Evolutionary conservation across 129 eudicot genomes (phyloP), one percentile per base, ranked within the genome.

Genomic region (Oenanthe sinensis): DNA sequence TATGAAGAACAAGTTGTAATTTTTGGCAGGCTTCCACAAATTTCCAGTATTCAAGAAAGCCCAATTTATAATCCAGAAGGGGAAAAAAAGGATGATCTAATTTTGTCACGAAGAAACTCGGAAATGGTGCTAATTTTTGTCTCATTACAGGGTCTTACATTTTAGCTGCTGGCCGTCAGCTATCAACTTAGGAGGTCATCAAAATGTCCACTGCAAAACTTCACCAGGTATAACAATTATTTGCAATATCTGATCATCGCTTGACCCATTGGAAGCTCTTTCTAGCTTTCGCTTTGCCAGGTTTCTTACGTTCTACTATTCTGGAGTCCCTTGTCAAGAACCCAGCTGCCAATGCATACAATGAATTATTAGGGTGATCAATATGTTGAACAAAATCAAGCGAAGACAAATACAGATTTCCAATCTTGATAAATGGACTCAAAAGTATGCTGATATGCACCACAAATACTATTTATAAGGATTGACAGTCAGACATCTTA

Each of bases 211-310:
- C 54, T 45, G 4, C 54, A 73, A 73, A 45, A 73, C 10, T 44
- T 22, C 12, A 30, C 4, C 8, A 74, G 39, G 47, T 20, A 24
- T 43, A 46, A n/a, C 40, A 74, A 24, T 74, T 46, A 46, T 30
- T 46, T 26, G 60, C 22, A 22, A 46, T 19, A 15, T 46, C 13
- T 28, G 60, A 77, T 83, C 74, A 93, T 82, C 98, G 97, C 86
- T 93, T 93, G 88, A 93, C 98, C 98, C 98, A 93, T 75, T 91
- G 97, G 91, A 86, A 94, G 87, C 98, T 94, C 89, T 89, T 94
- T 86, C 98, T 87, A 77, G 96, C 98, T 85, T 94, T 94, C 19
- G 98, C 97, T 87, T 89, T 91, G 17, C 97, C 98, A 37, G 98
- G 98, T 82, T 94, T 94, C 79, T 94, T 94, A 89, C 97, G 83